Evolutionary conservation across 1,284 basidiomycete species (phyloP).

Genomic region (Trametes versicolor): DNA sequence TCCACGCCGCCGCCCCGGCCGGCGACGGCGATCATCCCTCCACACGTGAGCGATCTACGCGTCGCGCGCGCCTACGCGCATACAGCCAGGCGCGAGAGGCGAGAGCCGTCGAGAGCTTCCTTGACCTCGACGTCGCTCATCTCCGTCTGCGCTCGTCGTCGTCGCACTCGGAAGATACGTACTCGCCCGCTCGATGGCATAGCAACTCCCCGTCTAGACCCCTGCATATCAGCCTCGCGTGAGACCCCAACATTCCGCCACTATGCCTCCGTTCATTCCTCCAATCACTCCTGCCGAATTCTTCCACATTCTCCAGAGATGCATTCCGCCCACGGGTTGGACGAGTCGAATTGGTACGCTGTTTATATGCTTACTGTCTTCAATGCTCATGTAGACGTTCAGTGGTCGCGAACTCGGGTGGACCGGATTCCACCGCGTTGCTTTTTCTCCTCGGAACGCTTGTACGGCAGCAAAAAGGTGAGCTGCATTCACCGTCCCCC

Average conservation of each 20-base stretch:
- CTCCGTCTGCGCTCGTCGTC: constrained; percentile 9
- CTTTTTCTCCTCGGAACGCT: constrained; percentile 64
- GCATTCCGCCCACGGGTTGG: constrained; percentile 46
- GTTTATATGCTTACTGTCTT: background rate
- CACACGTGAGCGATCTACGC: constrained; percentile 12
- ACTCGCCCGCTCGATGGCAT: constrained; percentile 13
- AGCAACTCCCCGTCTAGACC: constrained; percentile 13
- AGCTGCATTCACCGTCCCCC: background rate
- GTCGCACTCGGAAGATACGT: background rate
- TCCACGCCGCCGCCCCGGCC: constrained; percentile 17
- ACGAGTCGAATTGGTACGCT: constrained; percentile 33
- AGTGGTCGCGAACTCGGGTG: constrained; percentile 83
- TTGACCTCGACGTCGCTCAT: background rate
- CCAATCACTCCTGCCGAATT: constrained; percentile 42
- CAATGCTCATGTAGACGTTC: constrained; percentile 8
- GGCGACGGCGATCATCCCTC: constrained; percentile 19
- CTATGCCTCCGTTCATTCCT: constrained; percentile 29
- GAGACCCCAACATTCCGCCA: background rate
- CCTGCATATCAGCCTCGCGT: background rate
- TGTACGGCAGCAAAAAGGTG: constrained; percentile 12
- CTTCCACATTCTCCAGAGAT: constrained; percentile 41
- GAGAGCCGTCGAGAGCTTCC: constrained; percentile 22
- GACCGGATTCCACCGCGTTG: constrained; percentile 81
- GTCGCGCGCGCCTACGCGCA: constrained; percentile 16
- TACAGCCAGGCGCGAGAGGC: constrained; percentile 16